Percentiles rank a stretch among this genome's conserved stretches.
These are phyloP conservation scores for Polygonum aviculare DNA, from an alignment of 148 eudicot genomes.

Conservation along the genomic window DNA sequence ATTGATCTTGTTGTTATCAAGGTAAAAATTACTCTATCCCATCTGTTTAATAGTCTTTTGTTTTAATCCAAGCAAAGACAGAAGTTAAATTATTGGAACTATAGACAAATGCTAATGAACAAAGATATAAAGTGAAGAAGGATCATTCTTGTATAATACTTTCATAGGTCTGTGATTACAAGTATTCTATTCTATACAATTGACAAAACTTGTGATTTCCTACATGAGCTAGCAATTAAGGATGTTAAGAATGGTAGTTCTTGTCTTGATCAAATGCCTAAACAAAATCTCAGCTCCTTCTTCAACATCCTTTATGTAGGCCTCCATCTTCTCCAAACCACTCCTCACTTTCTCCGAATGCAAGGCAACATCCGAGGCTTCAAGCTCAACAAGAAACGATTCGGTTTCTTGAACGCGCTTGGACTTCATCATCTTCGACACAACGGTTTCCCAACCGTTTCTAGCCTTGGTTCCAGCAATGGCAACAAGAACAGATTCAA, in stretches of 20 bases:
- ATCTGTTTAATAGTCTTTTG: not conserved
- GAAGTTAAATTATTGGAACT: too few relatives aligned
- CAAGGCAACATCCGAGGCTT: not conserved
- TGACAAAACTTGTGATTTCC: not conserved
- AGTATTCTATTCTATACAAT: conserved; percentile 1
- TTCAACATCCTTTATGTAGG: not conserved
- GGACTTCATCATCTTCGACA: conserved; percentile 3
- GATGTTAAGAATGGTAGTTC: conserved; percentile 6
- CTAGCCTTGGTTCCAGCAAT: not conserved
- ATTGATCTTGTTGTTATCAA: not conserved
- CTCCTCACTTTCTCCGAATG: not conserved
- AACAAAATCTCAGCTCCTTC: not conserved
- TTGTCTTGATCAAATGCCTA: conserved; percentile 4
- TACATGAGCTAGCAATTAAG: not conserved
- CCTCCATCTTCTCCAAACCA: conserved; percentile 3
- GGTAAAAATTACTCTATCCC: not conserved
- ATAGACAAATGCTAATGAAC: not conserved
- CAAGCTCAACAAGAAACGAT: conserved; percentile 2
- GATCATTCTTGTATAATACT: not conserved
- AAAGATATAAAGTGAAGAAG: not conserved
- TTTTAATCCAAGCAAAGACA: too few relatives aligned
- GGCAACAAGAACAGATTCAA: not conserved
- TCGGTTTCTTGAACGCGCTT: not conserved
- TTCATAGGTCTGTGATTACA: not conserved
- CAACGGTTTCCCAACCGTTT: not conserved